Percentiles rank a stretch among this genome's conserved stretches.
phyloP scores from a whole-genome alignment of 2,329 filamentous ascomycete species.

The Davidsoniella neocaledoniae region DNA sequence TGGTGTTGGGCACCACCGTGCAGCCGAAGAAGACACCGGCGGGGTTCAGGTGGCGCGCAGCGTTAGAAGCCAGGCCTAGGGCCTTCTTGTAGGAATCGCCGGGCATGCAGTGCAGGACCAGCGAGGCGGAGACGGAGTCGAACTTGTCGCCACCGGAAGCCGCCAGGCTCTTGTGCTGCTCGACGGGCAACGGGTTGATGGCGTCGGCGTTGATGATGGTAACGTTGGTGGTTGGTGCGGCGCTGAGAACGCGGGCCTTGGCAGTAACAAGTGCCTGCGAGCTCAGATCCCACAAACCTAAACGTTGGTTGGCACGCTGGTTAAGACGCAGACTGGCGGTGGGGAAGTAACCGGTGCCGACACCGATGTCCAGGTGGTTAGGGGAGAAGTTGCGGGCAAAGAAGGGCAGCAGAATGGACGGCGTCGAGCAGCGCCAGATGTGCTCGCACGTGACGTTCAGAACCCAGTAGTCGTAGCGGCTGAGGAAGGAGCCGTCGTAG shows the following conservation, averaged over 20 bases:
- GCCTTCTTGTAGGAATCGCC: conserved; percentile 1
- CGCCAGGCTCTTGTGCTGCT: conserved; percentile 12
- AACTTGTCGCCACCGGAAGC: conserved; percentile 12
- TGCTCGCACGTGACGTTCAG: conserved; percentile 21
- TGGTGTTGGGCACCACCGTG: conserved; percentile 15
- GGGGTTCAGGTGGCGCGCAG: conserved; percentile 13
- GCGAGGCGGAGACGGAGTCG: conserved; percentile 6
- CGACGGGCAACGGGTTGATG: conserved; percentile 24
- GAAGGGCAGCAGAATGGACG: conserved; percentile 19
- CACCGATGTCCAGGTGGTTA: conserved; percentile 25
- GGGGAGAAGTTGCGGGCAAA: conserved; percentile 21
- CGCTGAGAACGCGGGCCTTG: conserved; percentile 15
- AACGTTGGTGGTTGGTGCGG: conserved; percentile 8
- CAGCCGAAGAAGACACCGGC: conserved; percentile 16
- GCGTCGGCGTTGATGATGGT: conserved; percentile 18
- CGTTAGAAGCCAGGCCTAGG: conserved; percentile 11
- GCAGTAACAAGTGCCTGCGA: conserved; percentile 19
- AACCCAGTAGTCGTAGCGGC: conserved; percentile 20
- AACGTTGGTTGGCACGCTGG: conserved; percentile 14
- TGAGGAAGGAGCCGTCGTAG: conserved; percentile 10
- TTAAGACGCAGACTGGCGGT: conserved; percentile 16
- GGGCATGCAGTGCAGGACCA: conserved; percentile 11
- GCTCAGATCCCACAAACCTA: conserved; percentile 24
- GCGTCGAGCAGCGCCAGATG: conserved; percentile 22
- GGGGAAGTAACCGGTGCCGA: conserved; percentile 25